A percentile compares a stretch with the other conserved stretches of the same genome.
phyloP scores from a whole-genome alignment of 352 stramenopile species.

The Globisporangium paddicum region DNA sequence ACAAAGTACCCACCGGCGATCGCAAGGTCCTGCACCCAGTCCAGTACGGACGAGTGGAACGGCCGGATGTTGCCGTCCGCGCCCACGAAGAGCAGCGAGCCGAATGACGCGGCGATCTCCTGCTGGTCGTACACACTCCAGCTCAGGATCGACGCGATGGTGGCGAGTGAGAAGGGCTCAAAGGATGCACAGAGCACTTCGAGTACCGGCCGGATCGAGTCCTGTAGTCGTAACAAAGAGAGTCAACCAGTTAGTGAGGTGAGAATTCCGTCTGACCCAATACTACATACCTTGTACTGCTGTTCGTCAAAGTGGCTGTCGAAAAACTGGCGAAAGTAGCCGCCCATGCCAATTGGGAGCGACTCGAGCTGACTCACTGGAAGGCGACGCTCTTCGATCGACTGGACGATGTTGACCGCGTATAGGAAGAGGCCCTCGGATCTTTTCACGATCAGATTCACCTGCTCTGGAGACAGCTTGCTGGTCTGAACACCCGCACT shows the following conservation, averaged over 20 bases:
- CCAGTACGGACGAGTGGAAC: slow-evolving; percentile 72
- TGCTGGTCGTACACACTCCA: slow-evolving; percentile 58
- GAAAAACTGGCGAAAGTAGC: slow-evolving; percentile 70
- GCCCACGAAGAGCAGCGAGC: slow-evolving; percentile 52
- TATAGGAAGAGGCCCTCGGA: slow-evolving; percentile 72
- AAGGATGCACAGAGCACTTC: slow-evolving; percentile 68
- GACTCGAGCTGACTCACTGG: slow-evolving; percentile 41
- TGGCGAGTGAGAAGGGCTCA: slow-evolving; percentile 43
- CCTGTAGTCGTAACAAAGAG: slow-evolving; percentile 8
- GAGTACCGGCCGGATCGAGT: slow-evolving; percentile 52
- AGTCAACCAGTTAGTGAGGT: not conserved
- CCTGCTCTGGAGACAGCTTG: slow-evolving; percentile 24
- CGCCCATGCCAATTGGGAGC: slow-evolving; percentile 57
- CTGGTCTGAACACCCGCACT: not conserved
- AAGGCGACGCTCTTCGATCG: slow-evolving; percentile 46
- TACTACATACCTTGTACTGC: slow-evolving; percentile 54
- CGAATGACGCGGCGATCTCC: slow-evolving; percentile 42
- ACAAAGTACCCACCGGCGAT: slow-evolving; percentile 49
- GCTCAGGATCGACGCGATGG: slow-evolving; percentile 43
- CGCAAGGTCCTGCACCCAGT: slow-evolving; percentile 59
- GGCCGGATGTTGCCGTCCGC: slow-evolving; percentile 42
- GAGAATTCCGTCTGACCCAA: too few species aligned
- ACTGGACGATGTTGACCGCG: slow-evolving; percentile 71
- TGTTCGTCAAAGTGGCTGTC: slow-evolving; percentile 53
- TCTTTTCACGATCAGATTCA: slow-evolving; percentile 45